Base-by-base conservation (phyloP, 2,329 filamentous ascomycete genomes). In the Metarhizium brunneum region DNA sequence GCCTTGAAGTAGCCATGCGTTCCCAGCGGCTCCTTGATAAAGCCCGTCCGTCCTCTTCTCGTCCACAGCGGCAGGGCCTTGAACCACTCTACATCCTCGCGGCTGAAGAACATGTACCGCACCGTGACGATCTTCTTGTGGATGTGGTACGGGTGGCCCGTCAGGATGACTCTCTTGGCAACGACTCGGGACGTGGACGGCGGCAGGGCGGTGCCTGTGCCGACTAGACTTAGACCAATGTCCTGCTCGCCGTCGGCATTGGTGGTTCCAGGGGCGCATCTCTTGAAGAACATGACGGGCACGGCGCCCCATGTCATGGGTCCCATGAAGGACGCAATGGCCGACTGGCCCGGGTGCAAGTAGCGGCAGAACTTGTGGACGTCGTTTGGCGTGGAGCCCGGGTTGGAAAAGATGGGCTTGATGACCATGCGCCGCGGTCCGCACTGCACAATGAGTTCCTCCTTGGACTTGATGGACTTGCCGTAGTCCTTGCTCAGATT, bases 1-100 rank as follows among this genome's bases (percentile, higher is more conserved):
- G 94, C 94, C 79, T 99, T 99, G 82, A 97, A 97, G 76, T 99
- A 99, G n/a, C 94, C 94, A 71, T 99, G 94, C 40, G 94, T 99
- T 64, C 94, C 94, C 52, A 99, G 75, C 56, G 87, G 82, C 76
- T 99, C 94, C 78, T 96, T 96, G 76, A 99, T 84, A 70, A 86
- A 96, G 8, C 94, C 94, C 62, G 84, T 89, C 59, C 94, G 80
- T 6, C 94, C 94, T 35, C 92, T 77, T 75, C 84, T 89, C 5
- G 94, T 99, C 92, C 92, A 99, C 60, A 99, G 73, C 58, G 94
- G 92, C 68, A 99, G 71, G 1, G 92, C 92, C 76, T 96, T 95
- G 82, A 97, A 99, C 92, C 94, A 99, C 62, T 88, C 84, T 36
- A 99, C 90, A 62, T 99, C 95, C 65, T 92, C 90, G 51, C 87